Percentiles rank a stretch among this genome's conserved stretches.
These are phyloP conservation scores for Pestalotiopsis sp. DNA, from an alignment of 2,329 filamentous ascomycete genomes.

Conservation along the genomic window DNA sequence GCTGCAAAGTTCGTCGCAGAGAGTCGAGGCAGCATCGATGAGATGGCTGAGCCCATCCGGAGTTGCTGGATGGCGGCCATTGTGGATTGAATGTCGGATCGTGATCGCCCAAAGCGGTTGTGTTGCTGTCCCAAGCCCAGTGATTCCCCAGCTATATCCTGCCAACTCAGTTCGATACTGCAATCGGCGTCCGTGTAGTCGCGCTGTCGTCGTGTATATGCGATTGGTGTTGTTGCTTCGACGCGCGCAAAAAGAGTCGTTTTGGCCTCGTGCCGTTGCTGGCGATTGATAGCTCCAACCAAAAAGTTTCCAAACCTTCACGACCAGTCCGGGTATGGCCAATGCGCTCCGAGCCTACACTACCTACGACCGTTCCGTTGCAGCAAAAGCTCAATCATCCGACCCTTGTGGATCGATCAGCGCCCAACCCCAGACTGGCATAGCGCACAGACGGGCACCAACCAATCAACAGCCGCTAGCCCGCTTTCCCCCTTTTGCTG, in stretches of 20 bases:
- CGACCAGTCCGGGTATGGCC: neutral
- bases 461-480: slow-evolving; percentile 28
- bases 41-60: slow-evolving; percentile 39
- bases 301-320: slow-evolving; percentile 20
- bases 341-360: neutral
- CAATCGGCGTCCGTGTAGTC: neutral
- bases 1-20: slow-evolving; percentile 43
- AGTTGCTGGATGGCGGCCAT: slow-evolving; percentile 50
- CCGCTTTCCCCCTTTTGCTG: slow-evolving; percentile 29
- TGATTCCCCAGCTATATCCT: neutral
- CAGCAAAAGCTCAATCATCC: slow-evolving; percentile 8
- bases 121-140: neutral
- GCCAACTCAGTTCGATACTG: neutral
- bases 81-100: slow-evolving; percentile 20
- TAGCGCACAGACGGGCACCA: slow-evolving; percentile 22
- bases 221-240: neutral
- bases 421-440: slow-evolving; percentile 18
- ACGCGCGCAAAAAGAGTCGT: neutral
- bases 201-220: neutral
- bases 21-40: slow-evolving; percentile 60
- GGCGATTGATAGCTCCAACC: neutral
- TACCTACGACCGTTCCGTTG: neutral
- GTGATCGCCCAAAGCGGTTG: neutral
- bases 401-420: neutral
- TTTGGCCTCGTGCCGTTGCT: slow-evolving; percentile 10